Evolutionary conservation across 2,329 filamentous ascomycete genomes (phyloP).

Genomic region (Pleurostoma richardsiae): DNA sequence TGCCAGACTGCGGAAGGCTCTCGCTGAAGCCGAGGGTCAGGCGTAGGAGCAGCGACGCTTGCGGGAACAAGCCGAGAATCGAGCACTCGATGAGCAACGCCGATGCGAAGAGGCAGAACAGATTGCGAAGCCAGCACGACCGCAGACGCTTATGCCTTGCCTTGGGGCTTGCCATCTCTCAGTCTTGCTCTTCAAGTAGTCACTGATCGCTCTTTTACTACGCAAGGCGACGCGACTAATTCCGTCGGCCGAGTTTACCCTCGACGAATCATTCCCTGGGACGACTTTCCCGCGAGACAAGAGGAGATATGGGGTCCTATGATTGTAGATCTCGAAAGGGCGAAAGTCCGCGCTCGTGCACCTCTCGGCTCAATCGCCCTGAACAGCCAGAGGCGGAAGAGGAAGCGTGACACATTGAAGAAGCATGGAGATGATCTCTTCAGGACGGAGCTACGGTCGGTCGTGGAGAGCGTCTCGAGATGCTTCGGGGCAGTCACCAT

Average conservation of each 20-base stretch:
- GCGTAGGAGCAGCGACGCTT: too few relatives aligned
- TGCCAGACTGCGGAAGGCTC: too few relatives aligned
- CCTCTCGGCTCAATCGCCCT: background rate
- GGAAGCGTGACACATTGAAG: background rate
- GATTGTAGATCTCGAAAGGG: background rate
- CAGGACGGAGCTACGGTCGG: background rate
- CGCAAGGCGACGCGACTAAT: conserved; percentile 25
- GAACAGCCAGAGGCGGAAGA: background rate
- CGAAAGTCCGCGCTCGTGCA: background rate
- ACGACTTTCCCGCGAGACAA: conserved; percentile 23
- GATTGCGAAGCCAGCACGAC: conserved; percentile 2
- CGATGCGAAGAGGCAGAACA: conserved; percentile 19
- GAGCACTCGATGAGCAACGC: conserved; percentile 10
- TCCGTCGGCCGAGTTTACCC: conserved; percentile 25
- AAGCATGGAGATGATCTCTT: background rate
- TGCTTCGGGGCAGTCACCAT: background rate
- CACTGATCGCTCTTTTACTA: conserved; percentile 23
- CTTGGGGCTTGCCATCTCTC: conserved; percentile 26
- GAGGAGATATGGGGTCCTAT: conserved; percentile 18
- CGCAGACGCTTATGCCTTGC: conserved; percentile 18
- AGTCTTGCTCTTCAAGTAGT: conserved; percentile 21
- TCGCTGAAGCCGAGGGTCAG: too few relatives aligned
- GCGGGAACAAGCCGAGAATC: too few relatives aligned
- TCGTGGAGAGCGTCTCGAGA: background rate
- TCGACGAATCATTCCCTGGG: conserved; percentile 27